Evolutionary conservation across 1,284 basidiomycete genomes (phyloP), one percentile per base, ranked within the genome.

Genomic region (Grifola frondosa): DNA sequence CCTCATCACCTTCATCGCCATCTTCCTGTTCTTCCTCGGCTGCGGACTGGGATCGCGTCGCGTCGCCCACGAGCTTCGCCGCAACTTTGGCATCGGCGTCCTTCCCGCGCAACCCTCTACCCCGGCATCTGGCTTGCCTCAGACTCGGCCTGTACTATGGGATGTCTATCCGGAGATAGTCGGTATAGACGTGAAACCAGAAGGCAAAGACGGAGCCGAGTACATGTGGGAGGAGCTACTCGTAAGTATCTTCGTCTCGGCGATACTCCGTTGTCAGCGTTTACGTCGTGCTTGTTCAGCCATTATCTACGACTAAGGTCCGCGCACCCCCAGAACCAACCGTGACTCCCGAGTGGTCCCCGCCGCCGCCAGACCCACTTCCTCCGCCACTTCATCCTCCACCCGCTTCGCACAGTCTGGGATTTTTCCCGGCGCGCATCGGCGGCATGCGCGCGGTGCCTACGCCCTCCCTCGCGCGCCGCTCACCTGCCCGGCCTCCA

Each of bases 1-100:
- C 56, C 70, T 82, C 49, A 71, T 83, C 59, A 74, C 78, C 24
- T 80, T 83, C 55, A 64, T 80, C 56, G 71, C 74, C 7, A 68
- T 83, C 41, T 69, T 83, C 30, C 63, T 81, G 39, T 63, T 81
- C 44, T 80, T 81, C 48, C 64, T 80, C 17, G 75, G 68, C 6
- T 81, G 79, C 46, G 78, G 77, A 9, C 57, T 81, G 16, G 66
- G 74, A 23, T 72, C 78, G 12, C 69, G 80, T 44, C 65, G 76
- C 23, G 49, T 57, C 21, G 51, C 56, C 5, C 40, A 42, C 36
- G 46, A 48, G 30, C 44, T 59, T 21, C 43, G 54, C n/a, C 56
- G 53, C 36, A 52, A 49, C 26, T 40, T 59, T 5, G 53, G 42
- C 1, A 36, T 54, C 12, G 22, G 47, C n/a, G 44, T 45, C 36